Evolutionary conservation across 2,329 filamentous ascomycete genomes (phyloP), one percentile per base, ranked within the genome.

Genomic region (Fusarium robinianum): DNA sequence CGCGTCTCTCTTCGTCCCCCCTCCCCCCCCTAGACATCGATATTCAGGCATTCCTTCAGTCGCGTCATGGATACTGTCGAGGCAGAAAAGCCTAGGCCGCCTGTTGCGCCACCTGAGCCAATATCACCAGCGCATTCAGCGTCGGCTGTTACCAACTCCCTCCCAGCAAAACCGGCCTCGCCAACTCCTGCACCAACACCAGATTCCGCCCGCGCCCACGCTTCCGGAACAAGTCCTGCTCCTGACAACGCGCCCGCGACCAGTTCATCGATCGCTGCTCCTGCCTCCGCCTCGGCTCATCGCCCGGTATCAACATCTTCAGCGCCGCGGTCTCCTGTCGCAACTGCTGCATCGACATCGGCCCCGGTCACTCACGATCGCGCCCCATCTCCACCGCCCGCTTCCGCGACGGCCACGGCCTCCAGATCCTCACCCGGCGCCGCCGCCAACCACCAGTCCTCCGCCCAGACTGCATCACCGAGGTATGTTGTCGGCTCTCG

Each of bases 111-210:
- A 51, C 44, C 53, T 50, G 55, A 58, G 44, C 58, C 58, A 51
- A 60, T 60, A 52, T 61, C 58, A 37, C 57, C 58, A 41, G 58
- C 55, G 23, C 54, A 55, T 27, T 60, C 59, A 48, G 49, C 53
- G 29, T 41, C 55, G 22, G 44, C 49, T 43, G 45, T 38, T 48
- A 46, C 51, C 30, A 50, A 55, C 41, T 43, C 49, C 38, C 42
- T 50, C 39, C 42, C 51, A 41, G 43, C 50, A 8, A 49, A 44
- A 44, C 43, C 44, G 32, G 49, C 49, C 39, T 57, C 58, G 41
- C 53, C 57, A 40, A 45, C 44, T 39, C 49, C 42, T 31, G 56
- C 45, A 39, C 39, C 50, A 27, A 60, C 55, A 40, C 53, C 57
- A 40, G 58, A 57, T 12, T 50, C 57, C 46, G 46, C 48, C 35